Base-by-base conservation (phyloP, 1,284 basidiomycete species). In the Anthracocystis panici-leucophaei region DNA sequence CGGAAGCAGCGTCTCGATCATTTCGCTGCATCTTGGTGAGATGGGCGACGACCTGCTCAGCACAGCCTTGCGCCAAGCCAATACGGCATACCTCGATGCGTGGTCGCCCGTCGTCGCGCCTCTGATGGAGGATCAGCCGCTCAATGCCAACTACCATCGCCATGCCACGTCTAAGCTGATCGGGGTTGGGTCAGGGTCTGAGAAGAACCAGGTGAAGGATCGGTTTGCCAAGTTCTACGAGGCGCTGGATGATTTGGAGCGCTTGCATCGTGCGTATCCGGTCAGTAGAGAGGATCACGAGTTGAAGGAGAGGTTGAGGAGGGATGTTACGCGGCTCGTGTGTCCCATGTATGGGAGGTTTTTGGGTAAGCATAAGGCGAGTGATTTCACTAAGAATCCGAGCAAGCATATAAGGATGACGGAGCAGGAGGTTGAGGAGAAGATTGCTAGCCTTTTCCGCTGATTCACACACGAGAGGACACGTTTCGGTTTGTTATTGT, bases 161-260 rank as follows among this genome's bases (percentile, higher is more conserved):
- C 69, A 77, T 20, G 69, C 75, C 3, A 77, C 75, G 8, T 71
- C 74, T 3, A 82, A 78, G 58, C 69, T 79, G 11, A 68, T 77
- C 38, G 80, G 74, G 14, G 71, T 82, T 11, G 81, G 81, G 5
- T 75, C 73, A 1, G 71, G 68, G 5, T 57, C 56, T 3, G 79
- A 83, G 57, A 81, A 79, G 70, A 75, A 76, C 23, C 74, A 77
- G 49, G 75, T 79, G 55, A 83, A 83, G 58, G 82, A 83, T 25
- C 63, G 80, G 11, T 83, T 83, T 41, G 77, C 81, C 23, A 76
- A 72, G 44, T 82, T 82, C 59, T 82, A 78, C 65, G 81, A 82
- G 16, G 65, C 67, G 25, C 57, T 82, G 2, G 81, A 82, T 45
- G 81, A 82, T 42, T 48, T 82, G 20, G 79, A 81, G 51, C 29